A percentile compares a stretch with the other conserved stretches of the same genome.
Evolutionary conservation across 352 stramenopile species (phyloP).

Genomic region (Globisporangium emineosum): DNA sequence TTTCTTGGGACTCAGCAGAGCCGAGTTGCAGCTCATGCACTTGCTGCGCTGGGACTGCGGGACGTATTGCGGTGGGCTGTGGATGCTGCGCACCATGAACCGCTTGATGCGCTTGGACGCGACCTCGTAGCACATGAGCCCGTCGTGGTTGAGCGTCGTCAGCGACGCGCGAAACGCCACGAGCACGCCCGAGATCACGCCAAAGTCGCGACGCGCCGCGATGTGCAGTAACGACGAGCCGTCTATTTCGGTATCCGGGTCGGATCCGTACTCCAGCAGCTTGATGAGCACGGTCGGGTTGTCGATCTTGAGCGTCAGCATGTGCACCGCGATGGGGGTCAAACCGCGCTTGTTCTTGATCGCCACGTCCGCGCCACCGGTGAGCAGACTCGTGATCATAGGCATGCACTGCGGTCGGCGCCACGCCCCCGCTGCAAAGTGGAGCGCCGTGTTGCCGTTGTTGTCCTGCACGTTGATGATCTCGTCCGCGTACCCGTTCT

Average conservation of each 20-base stretch:
- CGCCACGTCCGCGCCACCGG: conserved; percentile 47
- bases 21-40: conserved; percentile 72
- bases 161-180: conserved; percentile 64
- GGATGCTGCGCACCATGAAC: conserved; percentile 69
- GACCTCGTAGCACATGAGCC: conserved; percentile 81
- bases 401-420: conserved; percentile 37
- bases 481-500: conserved; percentile 66
- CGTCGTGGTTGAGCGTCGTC: conserved; percentile 54
- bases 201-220: conserved; percentile 46
- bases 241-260: conserved; percentile 63
- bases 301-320: conserved; percentile 78
- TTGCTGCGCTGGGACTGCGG: conserved; percentile 50
- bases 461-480: conserved; percentile 68
- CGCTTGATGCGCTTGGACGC: conserved; percentile 56
- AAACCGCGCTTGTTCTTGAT: conserved; percentile 62
- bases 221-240: conserved; percentile 62
- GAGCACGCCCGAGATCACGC: conserved; percentile 50
- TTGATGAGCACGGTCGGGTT: conserved; percentile 58
- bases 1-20: conserved; percentile 45
- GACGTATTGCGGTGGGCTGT: conserved; percentile 41
- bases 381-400: conserved; percentile 49
- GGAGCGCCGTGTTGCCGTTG: conserved; percentile 79
- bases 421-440: conserved; percentile 73
- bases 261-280: conserved; percentile 58
- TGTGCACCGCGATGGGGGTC: conserved; percentile 68